Evolutionary conservation across 116 monocot genomes (phyloP), one percentile per base, ranked within the genome.

Genomic region (Thalassia testudinum): DNA sequence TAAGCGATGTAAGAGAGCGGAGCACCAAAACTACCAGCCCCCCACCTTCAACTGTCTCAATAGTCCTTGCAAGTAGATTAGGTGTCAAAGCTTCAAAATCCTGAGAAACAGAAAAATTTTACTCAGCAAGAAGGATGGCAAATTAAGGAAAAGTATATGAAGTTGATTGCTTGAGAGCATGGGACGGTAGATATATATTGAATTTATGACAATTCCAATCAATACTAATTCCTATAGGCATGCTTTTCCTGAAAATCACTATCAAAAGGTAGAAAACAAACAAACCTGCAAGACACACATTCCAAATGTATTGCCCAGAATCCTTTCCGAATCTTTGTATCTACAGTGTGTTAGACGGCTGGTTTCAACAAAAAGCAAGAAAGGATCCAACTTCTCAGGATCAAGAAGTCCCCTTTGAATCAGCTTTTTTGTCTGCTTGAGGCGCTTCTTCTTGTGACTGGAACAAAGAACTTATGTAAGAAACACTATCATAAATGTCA

Each of bases 41-140:
- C 59, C 95, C 95, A 70, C 95, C 95, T 66, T 95, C 95, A 19
- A 95, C 95, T 38, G 95, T 95, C 72, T 95, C 95, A 49, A 95
- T 95, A 44, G 89, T 88, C 72, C 95, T 85, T 50, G 95, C 95
- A 12, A 95, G 74, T 14, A 95, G 76, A 66, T 95, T 95, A 51
- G 95, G 95, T 28, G 85, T 95, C 63, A 95, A 66, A 21, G 95
- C 88, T 66, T 88, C 89, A 66, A 95, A 95, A 72, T 95, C 95
- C 95, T 95, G 60, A 43, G 44, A 47, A 24, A 47, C 3, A 48
- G 26, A 1, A 56, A 19, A 1, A 20, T 12, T 12, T 11, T 2
- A 60, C 26, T 19, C 19, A 17, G 3, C 12, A 24, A 28, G 5
- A 15, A 18, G 50, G 54, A 52, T 49, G 26, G 15, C 23, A 15